Percentiles rank a stretch among this genome's conserved stretches.
Conservation (phyloP, 257 asterid species). For the Handroanthus guayacan region DNA sequence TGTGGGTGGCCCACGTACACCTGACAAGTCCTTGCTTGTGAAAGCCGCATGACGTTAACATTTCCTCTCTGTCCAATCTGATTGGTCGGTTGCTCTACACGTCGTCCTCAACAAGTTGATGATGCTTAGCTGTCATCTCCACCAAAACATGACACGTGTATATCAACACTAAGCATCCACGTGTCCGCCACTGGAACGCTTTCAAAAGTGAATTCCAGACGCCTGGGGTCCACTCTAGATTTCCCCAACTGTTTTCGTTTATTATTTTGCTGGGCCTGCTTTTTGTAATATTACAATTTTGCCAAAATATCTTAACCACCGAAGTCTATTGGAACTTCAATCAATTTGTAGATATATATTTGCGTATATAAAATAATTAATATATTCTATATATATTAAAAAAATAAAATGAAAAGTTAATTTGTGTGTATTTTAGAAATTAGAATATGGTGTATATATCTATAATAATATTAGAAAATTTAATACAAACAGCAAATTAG, state of each 20-base stretch:
- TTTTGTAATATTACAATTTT: too few species aligned
- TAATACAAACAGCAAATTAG: too few species aligned
- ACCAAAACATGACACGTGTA: conserved; percentile 27
- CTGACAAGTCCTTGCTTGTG: conserved; percentile 18
- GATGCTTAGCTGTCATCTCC: conserved; percentile 32
- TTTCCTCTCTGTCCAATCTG: not conserved
- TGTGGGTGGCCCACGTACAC: not conserved
- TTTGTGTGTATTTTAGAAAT: too few species aligned
- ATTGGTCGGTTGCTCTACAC: conserved; percentile 7
- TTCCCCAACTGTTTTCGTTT: conserved; percentile 2
- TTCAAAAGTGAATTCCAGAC: conserved; percentile 29
- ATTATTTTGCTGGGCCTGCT: not conserved
- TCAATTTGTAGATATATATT: too few species aligned
- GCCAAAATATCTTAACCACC: too few species aligned
- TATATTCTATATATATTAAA: too few species aligned
- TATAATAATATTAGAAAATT: too few species aligned
- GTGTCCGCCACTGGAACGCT: conserved; percentile 17
- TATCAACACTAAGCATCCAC: conserved; percentile 20
- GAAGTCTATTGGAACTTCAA: too few species aligned
- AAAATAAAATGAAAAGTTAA: too few species aligned
- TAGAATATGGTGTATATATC: too few species aligned
- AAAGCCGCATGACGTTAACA: conserved; percentile 27
- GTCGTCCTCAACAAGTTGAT: conserved; percentile 41
- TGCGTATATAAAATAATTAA: too few species aligned
- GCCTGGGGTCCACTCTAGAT: conserved; percentile 10